Evolutionary conservation across 179 eudicot species (phyloP).

Genomic region (Monotropa hypopitys): DNA sequence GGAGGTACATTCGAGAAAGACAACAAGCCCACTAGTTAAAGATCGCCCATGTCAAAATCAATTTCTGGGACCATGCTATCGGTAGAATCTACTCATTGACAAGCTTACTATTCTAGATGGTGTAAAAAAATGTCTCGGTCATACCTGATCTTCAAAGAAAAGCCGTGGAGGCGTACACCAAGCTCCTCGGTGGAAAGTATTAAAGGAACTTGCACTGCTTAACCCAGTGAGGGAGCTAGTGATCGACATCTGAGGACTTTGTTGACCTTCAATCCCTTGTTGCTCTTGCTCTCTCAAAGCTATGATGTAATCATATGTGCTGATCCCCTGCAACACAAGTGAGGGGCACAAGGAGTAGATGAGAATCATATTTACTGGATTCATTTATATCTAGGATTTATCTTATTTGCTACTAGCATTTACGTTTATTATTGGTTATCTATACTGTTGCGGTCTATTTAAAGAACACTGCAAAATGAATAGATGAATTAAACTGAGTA

Average conservation of each 20-base stretch:
- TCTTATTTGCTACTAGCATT: neutral
- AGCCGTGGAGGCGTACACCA: constrained; percentile 98
- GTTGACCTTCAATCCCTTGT: constrained; percentile 72
- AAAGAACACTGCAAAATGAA: neutral
- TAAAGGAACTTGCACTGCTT: constrained; percentile 94
- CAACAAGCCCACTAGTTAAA: neutral
- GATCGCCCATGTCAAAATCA: neutral
- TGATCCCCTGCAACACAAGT: constrained; percentile 51
- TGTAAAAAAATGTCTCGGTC: neutral
- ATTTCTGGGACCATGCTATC: too few relatives aligned
- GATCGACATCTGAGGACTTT: constrained; percentile 95
- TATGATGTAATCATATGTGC: constrained; percentile 95
- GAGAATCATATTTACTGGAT: neutral
- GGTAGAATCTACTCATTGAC: neutral
- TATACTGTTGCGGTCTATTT: neutral
- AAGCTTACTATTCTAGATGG: neutral
- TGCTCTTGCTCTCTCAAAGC: constrained; percentile 97
- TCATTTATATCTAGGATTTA: neutral
- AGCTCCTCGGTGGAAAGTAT: constrained; percentile 74
- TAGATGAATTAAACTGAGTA: neutral
- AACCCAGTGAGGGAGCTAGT: constrained; percentile 87
- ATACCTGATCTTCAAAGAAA: constrained; percentile 93
- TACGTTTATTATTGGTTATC: neutral
- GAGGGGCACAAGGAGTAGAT: neutral
- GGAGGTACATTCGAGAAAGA: neutral